Percentiles rank a stretch among this genome's conserved stretches.
Conservation (phyloP, 331 rosid species). For the Arachis monticola region DNA sequence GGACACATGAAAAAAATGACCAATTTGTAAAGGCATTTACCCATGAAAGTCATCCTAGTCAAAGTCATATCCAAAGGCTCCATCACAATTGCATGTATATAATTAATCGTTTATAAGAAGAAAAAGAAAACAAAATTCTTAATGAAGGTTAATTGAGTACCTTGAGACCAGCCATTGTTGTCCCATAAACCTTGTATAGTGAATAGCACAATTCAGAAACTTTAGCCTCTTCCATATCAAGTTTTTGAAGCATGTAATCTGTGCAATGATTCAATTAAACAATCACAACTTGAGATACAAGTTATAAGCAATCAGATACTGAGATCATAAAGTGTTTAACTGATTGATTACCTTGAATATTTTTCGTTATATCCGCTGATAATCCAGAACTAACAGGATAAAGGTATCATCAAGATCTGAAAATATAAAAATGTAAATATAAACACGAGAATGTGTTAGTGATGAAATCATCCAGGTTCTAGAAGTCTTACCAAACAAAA, state of each 20-base stretch:
- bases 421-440: conserved; percentile 26
- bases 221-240: conserved; percentile 58
- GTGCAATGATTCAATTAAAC: conserved; percentile 22
- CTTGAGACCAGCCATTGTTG: too few relatives aligned
- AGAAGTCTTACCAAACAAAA: too few relatives aligned
- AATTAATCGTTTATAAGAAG: not conserved
- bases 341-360: conserved; percentile 62
- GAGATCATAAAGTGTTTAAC: not conserved
- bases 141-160: conserved; percentile 43
- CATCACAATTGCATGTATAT: too few relatives aligned
- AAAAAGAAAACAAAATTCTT: not conserved
- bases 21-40: too few relatives aligned
- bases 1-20: too few relatives aligned
- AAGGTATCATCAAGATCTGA: conserved; percentile 92
- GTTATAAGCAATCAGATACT: conserved; percentile 7
- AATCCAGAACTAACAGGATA: too few relatives aligned
- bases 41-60: too few relatives aligned
- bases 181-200: conserved; percentile 68
- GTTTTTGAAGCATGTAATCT: conserved; percentile 80
- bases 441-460: not conserved
- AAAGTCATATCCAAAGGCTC: conserved; percentile 76
- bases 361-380: conserved; percentile 55
- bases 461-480: not conserved
- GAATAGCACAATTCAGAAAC: conserved; percentile 65
- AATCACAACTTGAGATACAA: not conserved